Conservation (phyloP, 1,284 basidiomycete genomes). For the Schizophyllum commune region DNA sequence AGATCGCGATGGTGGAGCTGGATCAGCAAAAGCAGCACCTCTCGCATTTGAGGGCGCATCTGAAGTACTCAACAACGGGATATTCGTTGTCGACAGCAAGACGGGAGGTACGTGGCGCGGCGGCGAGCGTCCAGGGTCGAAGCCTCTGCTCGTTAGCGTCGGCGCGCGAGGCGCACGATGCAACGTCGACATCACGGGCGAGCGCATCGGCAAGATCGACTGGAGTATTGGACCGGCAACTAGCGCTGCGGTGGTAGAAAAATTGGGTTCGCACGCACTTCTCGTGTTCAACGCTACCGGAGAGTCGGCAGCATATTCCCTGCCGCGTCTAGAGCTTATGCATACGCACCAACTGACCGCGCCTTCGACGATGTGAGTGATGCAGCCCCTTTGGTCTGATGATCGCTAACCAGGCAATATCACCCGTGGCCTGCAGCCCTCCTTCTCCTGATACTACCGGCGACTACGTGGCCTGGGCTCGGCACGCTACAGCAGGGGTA, state of each 20-base stretch:
- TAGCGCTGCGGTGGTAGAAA: conserved; percentile 44
- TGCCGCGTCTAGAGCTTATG: conserved; percentile 58
- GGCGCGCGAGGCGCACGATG: conserved; percentile 52
- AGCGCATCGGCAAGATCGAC: conserved; percentile 48
- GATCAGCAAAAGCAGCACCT: conserved; percentile 7
- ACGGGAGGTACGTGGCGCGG: conserved; percentile 43
- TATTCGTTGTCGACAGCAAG: conserved; percentile 57
- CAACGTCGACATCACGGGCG: conserved; percentile 50
- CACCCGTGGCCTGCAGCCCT: conserved; percentile 23
- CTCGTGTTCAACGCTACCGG: conserved; percentile 54
- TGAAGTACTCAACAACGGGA: conserved; percentile 41
- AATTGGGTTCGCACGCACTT: conserved; percentile 49
- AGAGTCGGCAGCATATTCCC: conserved; percentile 55
- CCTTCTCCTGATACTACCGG: conserved; percentile 47
- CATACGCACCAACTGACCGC: conserved; percentile 40
- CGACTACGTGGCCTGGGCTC: conserved; percentile 44
- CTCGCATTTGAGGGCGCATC: conserved; percentile 37
- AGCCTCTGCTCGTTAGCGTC: conserved; percentile 43
- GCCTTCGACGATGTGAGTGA: conserved; percentile 34
- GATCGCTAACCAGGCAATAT: not conserved
- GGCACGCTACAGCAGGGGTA: conserved; percentile 25
- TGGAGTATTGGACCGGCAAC: conserved; percentile 47
- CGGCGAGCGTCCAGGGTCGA: conserved; percentile 39
- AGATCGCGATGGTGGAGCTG: conserved; percentile 20
- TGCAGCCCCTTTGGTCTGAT: not conserved